These are phyloP conservation scores for Dalbergia cultrata DNA, from an alignment of 306 rosid genomes.

Conservation along the genomic window DNA sequence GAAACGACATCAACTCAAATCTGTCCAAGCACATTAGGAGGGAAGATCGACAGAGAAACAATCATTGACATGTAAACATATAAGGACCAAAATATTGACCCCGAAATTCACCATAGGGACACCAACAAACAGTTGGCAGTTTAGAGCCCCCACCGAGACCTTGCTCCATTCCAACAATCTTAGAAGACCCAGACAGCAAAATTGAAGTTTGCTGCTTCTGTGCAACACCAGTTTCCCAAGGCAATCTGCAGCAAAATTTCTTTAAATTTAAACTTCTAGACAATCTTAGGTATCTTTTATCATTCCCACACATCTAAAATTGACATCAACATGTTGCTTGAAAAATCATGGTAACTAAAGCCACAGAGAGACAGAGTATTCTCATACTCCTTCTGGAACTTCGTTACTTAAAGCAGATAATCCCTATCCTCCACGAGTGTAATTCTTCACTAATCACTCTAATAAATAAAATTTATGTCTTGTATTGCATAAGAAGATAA, in stretches of 20 bases:
- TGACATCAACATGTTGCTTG: conserved; percentile 6
- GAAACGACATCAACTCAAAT: neutral
- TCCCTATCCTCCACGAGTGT: neutral
- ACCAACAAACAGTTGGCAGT: neutral
- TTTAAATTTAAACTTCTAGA: neutral
- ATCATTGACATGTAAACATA: neutral
- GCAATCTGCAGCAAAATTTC: neutral
- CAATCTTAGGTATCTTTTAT: neutral
- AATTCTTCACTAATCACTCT: neutral
- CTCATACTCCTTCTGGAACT: neutral
- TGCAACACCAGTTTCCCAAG: too few species aligned
- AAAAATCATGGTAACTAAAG: conserved; percentile 17
- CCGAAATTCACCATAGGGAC: too few species aligned
- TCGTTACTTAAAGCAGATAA: neutral
- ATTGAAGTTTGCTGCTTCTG: too few species aligned
- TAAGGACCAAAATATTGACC: neutral
- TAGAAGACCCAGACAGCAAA: too few species aligned
- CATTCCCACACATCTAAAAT: neutral
- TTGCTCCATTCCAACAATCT: neutral
- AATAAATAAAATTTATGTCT: neutral
- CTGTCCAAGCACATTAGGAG: neutral
- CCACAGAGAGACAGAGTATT: too few species aligned
- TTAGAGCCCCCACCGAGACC: neutral
- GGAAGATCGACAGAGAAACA: neutral
- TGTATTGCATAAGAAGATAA: conserved; percentile 18